These are phyloP conservation scores for Monosporascus sp. DNA, from an alignment of 2,329 filamentous ascomycete species.

Conservation along the genomic window DNA sequence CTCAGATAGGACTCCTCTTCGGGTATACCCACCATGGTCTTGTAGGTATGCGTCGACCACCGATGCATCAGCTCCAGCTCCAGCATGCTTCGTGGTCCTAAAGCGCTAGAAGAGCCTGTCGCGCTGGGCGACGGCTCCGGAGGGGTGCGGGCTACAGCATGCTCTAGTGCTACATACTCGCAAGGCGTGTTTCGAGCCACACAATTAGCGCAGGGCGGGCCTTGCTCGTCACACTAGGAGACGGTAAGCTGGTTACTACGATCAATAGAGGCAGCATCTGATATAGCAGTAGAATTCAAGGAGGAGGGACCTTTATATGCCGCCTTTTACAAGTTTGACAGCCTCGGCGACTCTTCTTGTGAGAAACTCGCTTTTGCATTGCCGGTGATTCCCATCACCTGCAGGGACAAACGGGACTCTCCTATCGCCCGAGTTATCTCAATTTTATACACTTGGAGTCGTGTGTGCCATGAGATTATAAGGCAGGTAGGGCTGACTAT, in stretches of 20 bases:
- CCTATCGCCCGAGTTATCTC: neutral
- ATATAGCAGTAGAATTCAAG: neutral
- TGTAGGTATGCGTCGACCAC: conserved; percentile 42
- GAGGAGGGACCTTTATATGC: neutral
- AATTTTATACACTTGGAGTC: neutral
- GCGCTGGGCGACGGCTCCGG: neutral
- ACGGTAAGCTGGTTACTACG: too few species aligned
- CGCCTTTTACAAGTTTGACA: neutral
- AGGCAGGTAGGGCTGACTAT: too few species aligned
- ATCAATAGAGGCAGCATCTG: too few species aligned
- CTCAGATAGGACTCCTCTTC: conserved; percentile 31
- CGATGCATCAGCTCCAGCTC: conserved; percentile 49
- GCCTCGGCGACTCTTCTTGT: neutral
- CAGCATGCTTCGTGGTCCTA: conserved; percentile 21
- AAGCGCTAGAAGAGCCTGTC: neutral
- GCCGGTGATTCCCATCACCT: neutral
- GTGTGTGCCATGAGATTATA: neutral
- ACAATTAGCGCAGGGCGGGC: conserved; percentile 31
- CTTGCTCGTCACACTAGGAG: conserved; percentile 31
- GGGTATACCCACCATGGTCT: conserved; percentile 31
- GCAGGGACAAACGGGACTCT: neutral
- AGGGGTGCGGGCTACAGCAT: neutral
- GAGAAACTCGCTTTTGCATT: neutral
- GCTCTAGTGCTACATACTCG: neutral
- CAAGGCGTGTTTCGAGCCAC: conserved; percentile 15